These are phyloP conservation scores for Raphanus raphanistrum DNA, from an alignment of 345 rosid genomes.

Conservation along the genomic window DNA sequence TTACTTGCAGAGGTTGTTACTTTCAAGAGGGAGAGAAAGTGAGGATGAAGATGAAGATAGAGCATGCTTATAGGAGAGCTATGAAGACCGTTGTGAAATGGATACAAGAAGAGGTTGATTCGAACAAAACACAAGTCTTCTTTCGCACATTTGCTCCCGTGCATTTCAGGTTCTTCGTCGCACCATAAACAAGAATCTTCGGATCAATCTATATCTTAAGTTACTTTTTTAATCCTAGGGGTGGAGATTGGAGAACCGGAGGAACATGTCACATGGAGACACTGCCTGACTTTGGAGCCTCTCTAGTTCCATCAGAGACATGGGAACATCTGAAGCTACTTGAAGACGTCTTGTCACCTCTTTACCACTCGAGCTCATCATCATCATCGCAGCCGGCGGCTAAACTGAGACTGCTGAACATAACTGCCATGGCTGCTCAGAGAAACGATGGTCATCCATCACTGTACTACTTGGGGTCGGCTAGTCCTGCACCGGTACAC, in stretches of 20 bases:
- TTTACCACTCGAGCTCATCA: conserved; percentile 34
- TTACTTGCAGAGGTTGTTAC: conserved; percentile 71
- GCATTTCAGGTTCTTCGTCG: conserved; percentile 77
- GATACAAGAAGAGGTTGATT: conserved; percentile 63
- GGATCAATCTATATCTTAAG: neutral
- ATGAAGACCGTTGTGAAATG: conserved; percentile 68
- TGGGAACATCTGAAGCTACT: conserved; percentile 51
- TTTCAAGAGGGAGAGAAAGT: conserved; percentile 78
- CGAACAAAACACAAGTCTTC: conserved; percentile 72
- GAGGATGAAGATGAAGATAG: conserved; percentile 56
- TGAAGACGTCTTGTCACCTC: conserved; percentile 45
- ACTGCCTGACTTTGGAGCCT: conserved; percentile 63
- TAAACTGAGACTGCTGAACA: conserved; percentile 56
- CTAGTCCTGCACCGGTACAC: conserved; percentile 64
- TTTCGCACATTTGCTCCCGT: conserved; percentile 92
- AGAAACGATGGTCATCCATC: conserved; percentile 94
- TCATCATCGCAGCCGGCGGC: conserved; percentile 22
- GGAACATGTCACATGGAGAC: conserved; percentile 88
- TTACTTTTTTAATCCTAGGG: conserved; percentile 44
- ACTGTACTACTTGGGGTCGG: conserved; percentile 60
- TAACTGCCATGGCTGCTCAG: conserved; percentile 63
- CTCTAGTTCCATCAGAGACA: conserved; percentile 49
- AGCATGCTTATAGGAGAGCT: conserved; percentile 63
- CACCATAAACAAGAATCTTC: neutral
- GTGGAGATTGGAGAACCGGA: conserved; percentile 88